These are phyloP conservation scores for Dichotomopilus funicola DNA, from an alignment of 2,329 filamentous ascomycete genomes.

Conservation along the genomic window DNA sequence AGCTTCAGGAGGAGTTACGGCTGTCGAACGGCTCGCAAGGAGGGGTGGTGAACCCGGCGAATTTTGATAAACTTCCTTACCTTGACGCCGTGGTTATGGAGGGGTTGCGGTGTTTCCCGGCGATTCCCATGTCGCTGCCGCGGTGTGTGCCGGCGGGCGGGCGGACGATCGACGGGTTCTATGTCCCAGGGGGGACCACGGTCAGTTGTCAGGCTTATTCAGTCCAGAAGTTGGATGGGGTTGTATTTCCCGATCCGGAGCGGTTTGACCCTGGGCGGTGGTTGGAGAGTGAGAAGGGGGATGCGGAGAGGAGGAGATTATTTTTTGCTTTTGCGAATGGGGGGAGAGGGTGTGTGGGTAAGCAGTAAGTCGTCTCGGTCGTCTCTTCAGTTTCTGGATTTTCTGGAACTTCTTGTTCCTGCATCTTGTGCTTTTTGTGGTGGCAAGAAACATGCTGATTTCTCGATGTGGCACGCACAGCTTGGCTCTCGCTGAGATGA, in stretches of 20 bases:
- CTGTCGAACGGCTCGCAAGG: too few species aligned
- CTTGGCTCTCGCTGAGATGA: constrained; percentile 63
- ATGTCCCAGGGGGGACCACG: constrained; percentile 46
- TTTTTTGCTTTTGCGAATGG: constrained; percentile 63
- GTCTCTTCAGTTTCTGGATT: not conserved
- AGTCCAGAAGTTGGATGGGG: constrained; percentile 50
- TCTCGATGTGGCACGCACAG: constrained; percentile 26
- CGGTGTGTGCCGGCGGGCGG: constrained; percentile 51
- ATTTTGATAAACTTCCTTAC: constrained; percentile 48
- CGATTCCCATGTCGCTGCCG: constrained; percentile 62
- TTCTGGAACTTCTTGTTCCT: not conserved
- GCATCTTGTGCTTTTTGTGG: not conserved
- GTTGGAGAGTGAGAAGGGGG: constrained; percentile 62
- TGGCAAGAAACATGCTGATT: too few species aligned
- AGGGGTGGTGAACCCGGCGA: constrained; percentile 29
- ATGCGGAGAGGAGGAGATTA: constrained; percentile 58
- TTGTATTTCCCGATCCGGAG: constrained; percentile 74
- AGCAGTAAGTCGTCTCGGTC: constrained; percentile 48
- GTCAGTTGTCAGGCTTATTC: constrained; percentile 58
- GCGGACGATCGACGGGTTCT: constrained; percentile 48
- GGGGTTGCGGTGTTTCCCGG: constrained; percentile 54
- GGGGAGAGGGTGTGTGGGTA: constrained; percentile 59
- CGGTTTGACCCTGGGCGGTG: constrained; percentile 75
- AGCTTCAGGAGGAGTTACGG: constrained; percentile 46
- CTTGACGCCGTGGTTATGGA: constrained; percentile 60